These are phyloP conservation scores for Theobroma grandiflorum DNA, from an alignment of 441 rosid species.

Conservation along the genomic window DNA sequence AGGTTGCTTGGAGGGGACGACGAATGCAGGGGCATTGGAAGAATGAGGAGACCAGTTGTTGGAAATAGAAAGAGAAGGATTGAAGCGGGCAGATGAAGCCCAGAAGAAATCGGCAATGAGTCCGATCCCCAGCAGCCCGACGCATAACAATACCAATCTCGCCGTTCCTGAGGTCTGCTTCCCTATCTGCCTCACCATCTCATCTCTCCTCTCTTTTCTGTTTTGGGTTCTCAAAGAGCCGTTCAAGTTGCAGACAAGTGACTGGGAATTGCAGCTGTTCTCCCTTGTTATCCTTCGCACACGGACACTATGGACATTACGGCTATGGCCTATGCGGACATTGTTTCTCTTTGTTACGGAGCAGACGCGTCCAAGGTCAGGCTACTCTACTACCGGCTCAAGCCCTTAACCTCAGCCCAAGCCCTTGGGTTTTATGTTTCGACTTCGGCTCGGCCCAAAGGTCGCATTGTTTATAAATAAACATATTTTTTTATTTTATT, in stretches of 20 bases:
- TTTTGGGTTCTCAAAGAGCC: background rate
- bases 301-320: background rate
- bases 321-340: no score
- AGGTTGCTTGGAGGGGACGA: constrained; percentile 33
- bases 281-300: background rate
- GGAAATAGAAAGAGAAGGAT: constrained; percentile 40
- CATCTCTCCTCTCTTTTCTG: background rate
- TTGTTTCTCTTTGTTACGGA: no score
- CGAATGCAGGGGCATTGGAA: constrained; percentile 17
- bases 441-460: no score
- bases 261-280: background rate
- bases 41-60: constrained; percentile 38
- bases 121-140: constrained; percentile 60
- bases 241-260: background rate
- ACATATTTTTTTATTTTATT: no score
- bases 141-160: constrained; percentile 50
- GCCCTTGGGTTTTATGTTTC: no score
- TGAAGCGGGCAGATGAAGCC: constrained; percentile 78
- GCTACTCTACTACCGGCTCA: no score
- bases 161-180: constrained; percentile 56
- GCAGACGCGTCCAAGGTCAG: no score
- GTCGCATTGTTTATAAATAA: no score
- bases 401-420: no score
- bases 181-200: constrained; percentile 55
- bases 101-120: constrained; percentile 74